These are phyloP conservation scores for Ceraceosorus guamensis DNA, from an alignment of 1,284 basidiomycete species.

Conservation along the genomic window DNA sequence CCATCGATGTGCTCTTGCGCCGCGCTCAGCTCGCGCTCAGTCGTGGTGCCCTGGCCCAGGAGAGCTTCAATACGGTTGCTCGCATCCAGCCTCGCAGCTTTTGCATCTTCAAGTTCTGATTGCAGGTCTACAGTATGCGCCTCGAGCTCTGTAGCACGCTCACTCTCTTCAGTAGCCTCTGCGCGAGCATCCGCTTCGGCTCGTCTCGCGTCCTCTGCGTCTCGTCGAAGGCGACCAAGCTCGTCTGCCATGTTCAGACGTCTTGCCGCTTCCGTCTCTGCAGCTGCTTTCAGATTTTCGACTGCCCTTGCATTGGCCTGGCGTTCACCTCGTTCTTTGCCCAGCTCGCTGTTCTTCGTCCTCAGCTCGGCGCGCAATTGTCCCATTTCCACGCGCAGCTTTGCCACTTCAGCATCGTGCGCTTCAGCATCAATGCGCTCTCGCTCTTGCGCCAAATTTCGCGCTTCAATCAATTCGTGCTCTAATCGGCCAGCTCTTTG, in stretches of 20 bases:
- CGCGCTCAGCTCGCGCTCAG: conserved; percentile 29
- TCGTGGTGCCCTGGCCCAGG: conserved; percentile 32
- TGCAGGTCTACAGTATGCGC: conserved; percentile 27
- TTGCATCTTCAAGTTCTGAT: conserved; percentile 36
- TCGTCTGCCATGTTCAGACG: conserved; percentile 40
- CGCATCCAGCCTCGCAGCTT: conserved; percentile 29
- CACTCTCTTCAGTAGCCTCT: conserved; percentile 30
- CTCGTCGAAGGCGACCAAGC: conserved; percentile 27
- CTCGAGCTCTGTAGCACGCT: conserved; percentile 33
- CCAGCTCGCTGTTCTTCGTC: conserved; percentile 1
- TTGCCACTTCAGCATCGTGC: conserved; percentile 7
- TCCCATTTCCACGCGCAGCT: conserved; percentile 2
- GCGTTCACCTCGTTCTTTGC: not conserved
- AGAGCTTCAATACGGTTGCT: conserved; percentile 36
- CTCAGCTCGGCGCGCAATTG: conserved; percentile 1
- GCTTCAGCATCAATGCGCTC: conserved; percentile 4
- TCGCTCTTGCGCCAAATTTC: not conserved
- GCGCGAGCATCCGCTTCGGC: conserved; percentile 22
- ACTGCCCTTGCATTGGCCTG: conserved; percentile 3
- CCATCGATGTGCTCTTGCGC: conserved; percentile 38
- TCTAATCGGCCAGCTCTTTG: conserved; percentile 5
- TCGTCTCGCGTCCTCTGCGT: conserved; percentile 28
- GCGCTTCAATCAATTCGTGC: conserved; percentile 4
- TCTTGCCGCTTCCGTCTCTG: conserved; percentile 30
- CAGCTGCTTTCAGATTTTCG: conserved; percentile 18